A percentile compares a stretch with the other conserved stretches of the same genome.
Conservation (phyloP, 2,329 filamentous ascomycete genomes). For the Fusarium sp. region DNA sequence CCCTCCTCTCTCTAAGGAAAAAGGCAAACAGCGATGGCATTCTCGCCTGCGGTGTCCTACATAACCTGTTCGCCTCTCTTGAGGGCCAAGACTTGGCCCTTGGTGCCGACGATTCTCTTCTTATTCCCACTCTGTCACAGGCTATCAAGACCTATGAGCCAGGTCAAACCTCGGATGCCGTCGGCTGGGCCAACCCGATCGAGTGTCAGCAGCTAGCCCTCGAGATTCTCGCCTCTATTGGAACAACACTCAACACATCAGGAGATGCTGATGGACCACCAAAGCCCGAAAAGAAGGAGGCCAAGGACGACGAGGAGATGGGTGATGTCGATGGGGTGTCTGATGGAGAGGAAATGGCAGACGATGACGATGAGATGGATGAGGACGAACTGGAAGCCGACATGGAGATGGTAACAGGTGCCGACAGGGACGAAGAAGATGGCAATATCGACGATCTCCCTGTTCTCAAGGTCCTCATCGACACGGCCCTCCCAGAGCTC, state of each 20-base stretch:
- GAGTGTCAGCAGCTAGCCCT: conserved; percentile 66
- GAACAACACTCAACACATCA: conserved; percentile 66
- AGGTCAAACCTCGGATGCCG: conserved; percentile 44
- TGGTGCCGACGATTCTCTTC: conserved; percentile 47
- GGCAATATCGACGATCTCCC: conserved; percentile 61
- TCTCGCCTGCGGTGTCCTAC: conserved; percentile 69
- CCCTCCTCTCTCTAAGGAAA: conserved; percentile 60
- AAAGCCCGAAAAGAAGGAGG: conserved; percentile 52
- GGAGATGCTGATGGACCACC: conserved; percentile 49
- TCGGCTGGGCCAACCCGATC: conserved; percentile 52
- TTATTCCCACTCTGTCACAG: conserved; percentile 52
- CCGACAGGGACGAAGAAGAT: conserved; percentile 53
- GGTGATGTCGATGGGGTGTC: conserved; percentile 51
- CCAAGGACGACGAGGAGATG: conserved; percentile 53
- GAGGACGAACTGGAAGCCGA: conserved; percentile 69
- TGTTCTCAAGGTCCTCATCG: conserved; percentile 58
- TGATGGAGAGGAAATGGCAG: conserved; percentile 50
- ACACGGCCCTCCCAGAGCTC: conserved; percentile 54
- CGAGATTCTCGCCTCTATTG: conserved; percentile 73
- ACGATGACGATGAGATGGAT: conserved; percentile 64
- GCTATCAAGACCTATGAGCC: conserved; percentile 43
- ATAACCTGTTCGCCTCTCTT: conserved; percentile 67
- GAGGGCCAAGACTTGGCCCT: conserved; percentile 38
- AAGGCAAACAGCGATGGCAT: conserved; percentile 61
- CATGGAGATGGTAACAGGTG: conserved; percentile 71